phyloP scores from a whole-genome alignment of 208 protist species.

The Trichomonas vaginalis region DNA sequence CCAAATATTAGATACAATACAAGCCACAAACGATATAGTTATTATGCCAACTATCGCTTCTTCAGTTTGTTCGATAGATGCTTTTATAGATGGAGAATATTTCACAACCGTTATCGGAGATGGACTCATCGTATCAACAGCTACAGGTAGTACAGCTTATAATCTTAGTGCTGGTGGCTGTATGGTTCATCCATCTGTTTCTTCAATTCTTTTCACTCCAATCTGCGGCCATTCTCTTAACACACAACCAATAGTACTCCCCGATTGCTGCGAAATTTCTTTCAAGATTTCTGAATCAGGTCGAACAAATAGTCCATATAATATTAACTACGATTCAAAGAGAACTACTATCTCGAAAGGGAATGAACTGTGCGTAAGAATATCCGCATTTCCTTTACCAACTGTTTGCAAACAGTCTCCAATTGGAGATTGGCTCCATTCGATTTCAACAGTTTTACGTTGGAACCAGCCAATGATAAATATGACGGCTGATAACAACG shows the following conservation, averaged over 20 bases:
- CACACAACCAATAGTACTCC: not conserved
- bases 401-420: not conserved
- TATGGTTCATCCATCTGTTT: not conserved
- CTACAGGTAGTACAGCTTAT: not conserved
- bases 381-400: not conserved
- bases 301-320: not conserved
- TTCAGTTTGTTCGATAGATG: not conserved
- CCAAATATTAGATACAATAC: not conserved
- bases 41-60: not conserved
- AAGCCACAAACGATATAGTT: not conserved
- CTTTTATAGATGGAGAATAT: not conserved
- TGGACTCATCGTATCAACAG: not conserved
- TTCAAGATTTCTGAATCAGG: not conserved
- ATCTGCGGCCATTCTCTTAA: not conserved
- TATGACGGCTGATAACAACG: not conserved
- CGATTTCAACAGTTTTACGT: not conserved
- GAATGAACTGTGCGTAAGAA: not conserved
- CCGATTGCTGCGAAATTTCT: not conserved
- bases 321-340: not conserved
- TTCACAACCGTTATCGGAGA: not conserved
- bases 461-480: slow-evolving; percentile 13
- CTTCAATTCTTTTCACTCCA: not conserved
- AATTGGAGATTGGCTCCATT: not conserved
- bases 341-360: not conserved
- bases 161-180: not conserved